Evolutionary conservation across 192 early-diverging fungal genomes (phyloP), one percentile per base, ranked within the genome.

Genomic region (Coemansia sp.): DNA sequence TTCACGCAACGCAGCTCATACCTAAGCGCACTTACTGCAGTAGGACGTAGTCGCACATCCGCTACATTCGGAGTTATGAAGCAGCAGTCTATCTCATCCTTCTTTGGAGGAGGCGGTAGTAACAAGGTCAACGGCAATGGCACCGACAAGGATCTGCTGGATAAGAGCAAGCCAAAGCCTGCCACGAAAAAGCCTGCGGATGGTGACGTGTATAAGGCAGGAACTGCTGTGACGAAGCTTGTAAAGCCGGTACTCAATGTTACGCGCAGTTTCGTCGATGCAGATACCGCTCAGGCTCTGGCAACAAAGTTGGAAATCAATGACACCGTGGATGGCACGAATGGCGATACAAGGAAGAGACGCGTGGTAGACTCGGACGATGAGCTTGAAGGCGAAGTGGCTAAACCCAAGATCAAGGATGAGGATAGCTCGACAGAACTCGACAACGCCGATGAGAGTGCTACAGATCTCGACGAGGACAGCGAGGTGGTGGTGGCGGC

Each of bases 61-160:
- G 32, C 55, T 32, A 33, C 17, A 21, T 62, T 42, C 8, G 0
- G 16, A 47, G 23, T 6, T 47, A 80, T 76, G 78, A 75, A 80
- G 32, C 78, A 80, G 44, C 64, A 66, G 39, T 67, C 59, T 4
- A 39, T 80, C 17, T 63, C 70, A 9, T 76, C 78, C 8, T 80
- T 80, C 40, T 80, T 80, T 64, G 37, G 63, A 6, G 64, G 70
- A 2, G 78, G 69, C 57, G 17, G 70, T 46, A 23, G 59, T n/a
- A 32, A 55, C 53, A 30, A 52, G 33, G 19, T 55, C 43, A 49
- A 58, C 8, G 10, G 50, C 64, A 37, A 38, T 58, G 53, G 63
- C 52, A 28, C 58, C 44, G 63, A 59, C 35, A 32, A 26, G 35
- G 40, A 63, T 63, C 7, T 28, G 9, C 4, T 40, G 5, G 49